phyloP scores from a whole-genome alignment of 169 alveolate species.

The Cyclospora cayetanensis region DNA sequence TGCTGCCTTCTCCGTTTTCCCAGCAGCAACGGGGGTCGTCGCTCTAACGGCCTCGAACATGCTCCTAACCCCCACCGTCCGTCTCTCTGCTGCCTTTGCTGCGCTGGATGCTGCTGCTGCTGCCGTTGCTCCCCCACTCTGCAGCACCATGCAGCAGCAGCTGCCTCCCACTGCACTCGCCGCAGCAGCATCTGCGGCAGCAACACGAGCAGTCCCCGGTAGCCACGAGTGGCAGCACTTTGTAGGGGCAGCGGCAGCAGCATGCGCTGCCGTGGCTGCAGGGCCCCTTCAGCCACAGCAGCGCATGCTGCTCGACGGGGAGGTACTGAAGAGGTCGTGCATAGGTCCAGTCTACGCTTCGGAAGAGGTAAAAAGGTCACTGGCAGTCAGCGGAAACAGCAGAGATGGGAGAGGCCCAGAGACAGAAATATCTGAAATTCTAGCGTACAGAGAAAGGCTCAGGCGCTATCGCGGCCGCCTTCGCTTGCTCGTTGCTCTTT shows the following conservation, averaged over 20 bases:
- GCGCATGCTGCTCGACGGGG: slow-evolving; percentile 43
- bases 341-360: slow-evolving; percentile 32
- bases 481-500: too few relatives aligned
- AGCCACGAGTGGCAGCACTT: slow-evolving; percentile 25
- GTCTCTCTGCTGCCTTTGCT: slow-evolving; percentile 36
- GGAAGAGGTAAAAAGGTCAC: too few relatives aligned
- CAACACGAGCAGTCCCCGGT: slow-evolving; percentile 48
- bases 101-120: slow-evolving; percentile 61
- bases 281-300: slow-evolving; percentile 41
- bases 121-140: slow-evolving; percentile 18
- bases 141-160: slow-evolving; percentile 58
- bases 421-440: neutral
- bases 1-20: neutral
- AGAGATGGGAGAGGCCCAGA: too few relatives aligned
- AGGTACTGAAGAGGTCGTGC: neutral
- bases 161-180: slow-evolving; percentile 13
- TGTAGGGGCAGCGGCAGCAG: slow-evolving; percentile 32
- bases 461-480: too few relatives aligned
- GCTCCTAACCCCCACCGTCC: slow-evolving; percentile 29
- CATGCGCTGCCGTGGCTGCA: slow-evolving; percentile 9
- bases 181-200: slow-evolving; percentile 34
- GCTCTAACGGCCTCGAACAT: slow-evolving; percentile 30
- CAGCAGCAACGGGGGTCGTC: slow-evolving; percentile 42
- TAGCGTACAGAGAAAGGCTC: neutral
- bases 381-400: too few relatives aligned